Base-by-base conservation (phyloP, 2,329 filamentous ascomycete genomes). In the Alternaria angustiovoidea region DNA sequence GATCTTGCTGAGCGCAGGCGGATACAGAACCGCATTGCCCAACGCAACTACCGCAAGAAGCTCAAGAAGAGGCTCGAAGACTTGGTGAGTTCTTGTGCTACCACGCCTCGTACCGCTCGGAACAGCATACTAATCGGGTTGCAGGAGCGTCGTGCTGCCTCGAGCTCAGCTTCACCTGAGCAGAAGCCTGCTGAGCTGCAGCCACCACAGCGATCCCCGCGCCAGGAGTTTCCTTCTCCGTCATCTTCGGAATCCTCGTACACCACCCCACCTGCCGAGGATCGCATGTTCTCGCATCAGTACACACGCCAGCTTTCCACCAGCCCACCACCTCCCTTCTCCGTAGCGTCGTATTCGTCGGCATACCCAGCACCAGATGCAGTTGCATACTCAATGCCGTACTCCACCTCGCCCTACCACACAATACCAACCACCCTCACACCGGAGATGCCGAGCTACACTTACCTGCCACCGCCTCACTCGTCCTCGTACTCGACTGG, bases 31-130 rank as follows among this genome's bases (percentile, higher is more conserved):
- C 89, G 94, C 71, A 97, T 98, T 85, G 94, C 94, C 69, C 94
- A 98, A 82, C 90, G 94, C 74, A 97, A 97, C 84, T 97, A 97
- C 83, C 93, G 92, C 86, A 94, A 94, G 88, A 94, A 94, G 88
- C 89, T 94, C 72, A 94, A 95, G 90, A 91, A 90, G 83, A 89
- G 91, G 74, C 85, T 95, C 75, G 91, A 94, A 84, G 91, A 94
- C 76, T 86, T 94, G 70, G 68, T 71, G 49, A 64, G 69, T 72
- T 57, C 34, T 41, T 57, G 54, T 55, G 52, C 41, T 55, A 48
- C 51, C 51, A 30, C 24, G 32, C 26, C 51, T 65, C 52, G 57
- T 59, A 63, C 57, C 30, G 28, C 61, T 61, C 63, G 54, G 58
- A 55, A 57, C 51, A 18, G 30, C 52, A 51, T 67, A 52, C 69